Conservation (phyloP, 2,329 filamentous ascomycete species). For the Trichoderma atroviride region DNA sequence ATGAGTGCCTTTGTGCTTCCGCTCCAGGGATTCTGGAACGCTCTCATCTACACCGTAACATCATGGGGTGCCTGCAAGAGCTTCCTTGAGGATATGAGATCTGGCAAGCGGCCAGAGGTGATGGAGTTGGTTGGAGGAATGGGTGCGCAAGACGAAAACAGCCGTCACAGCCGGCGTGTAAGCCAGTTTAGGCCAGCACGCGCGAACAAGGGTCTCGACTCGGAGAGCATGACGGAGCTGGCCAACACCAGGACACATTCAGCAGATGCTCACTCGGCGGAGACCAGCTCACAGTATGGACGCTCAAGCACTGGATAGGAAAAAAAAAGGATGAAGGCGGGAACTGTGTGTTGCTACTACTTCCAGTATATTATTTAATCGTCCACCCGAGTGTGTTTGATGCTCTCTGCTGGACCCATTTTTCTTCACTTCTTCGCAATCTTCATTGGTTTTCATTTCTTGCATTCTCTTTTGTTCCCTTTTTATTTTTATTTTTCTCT, state of each 20-base stretch:
- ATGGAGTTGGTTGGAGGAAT: constrained; percentile 40
- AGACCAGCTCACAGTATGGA: constrained; percentile 9
- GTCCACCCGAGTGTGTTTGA: constrained; percentile 2
- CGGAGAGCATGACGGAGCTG: constrained; percentile 25
- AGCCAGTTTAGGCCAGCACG: constrained; percentile 13
- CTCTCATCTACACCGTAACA: constrained; percentile 72
- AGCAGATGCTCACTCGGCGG: constrained; percentile 15
- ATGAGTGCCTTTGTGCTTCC: constrained; percentile 75
- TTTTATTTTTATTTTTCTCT: neutral
- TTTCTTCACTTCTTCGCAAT: constrained; percentile 7
- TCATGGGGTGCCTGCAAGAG: constrained; percentile 65
- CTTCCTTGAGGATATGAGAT: constrained; percentile 45
- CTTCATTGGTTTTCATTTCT: neutral
- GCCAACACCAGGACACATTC: constrained; percentile 18
- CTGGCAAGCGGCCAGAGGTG: constrained; percentile 36
- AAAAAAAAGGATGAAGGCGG: neutral
- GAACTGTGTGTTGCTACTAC: constrained; percentile 16
- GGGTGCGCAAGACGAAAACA: constrained; percentile 29
- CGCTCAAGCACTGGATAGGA: constrained; percentile 15
- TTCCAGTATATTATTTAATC: constrained; percentile 25
- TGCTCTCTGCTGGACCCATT: neutral
- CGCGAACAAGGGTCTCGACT: constrained; percentile 21
- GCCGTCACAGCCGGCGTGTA: constrained; percentile 23
- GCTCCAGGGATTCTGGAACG: constrained; percentile 84
- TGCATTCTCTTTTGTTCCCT: neutral